Percentiles rank a stretch among this genome's conserved stretches.
Evolutionary conservation across 352 stramenopile species (phyloP).

Genomic region (Globisporangium takayamanum): DNA sequence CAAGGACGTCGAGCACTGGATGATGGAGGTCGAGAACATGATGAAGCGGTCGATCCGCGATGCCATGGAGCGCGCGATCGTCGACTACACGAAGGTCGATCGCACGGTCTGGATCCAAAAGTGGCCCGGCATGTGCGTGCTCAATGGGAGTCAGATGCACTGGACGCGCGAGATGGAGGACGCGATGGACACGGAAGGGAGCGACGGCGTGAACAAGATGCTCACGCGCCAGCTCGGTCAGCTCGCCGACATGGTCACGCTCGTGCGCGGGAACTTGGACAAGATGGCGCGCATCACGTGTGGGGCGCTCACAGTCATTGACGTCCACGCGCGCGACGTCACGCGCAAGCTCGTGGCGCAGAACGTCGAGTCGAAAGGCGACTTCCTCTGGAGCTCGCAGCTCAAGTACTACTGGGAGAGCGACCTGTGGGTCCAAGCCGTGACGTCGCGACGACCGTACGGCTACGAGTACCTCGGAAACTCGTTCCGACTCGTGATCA

Average conservation of each 20-base stretch:
- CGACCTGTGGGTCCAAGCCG: constrained; percentile 86
- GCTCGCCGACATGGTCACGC: constrained; percentile 90
- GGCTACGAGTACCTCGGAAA: constrained; percentile 97
- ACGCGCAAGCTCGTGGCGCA: constrained; percentile 88
- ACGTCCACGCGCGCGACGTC: constrained; percentile 95
- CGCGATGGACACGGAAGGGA: constrained; percentile 67
- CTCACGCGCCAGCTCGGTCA: constrained; percentile 82
- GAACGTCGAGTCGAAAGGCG: constrained; percentile 82
- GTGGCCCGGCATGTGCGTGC: constrained; percentile 86
- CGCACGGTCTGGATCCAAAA: constrained; percentile 91
- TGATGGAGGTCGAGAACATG: constrained; percentile 92
- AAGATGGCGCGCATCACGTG: constrained; percentile 85
- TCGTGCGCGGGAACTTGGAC: constrained; percentile 88
- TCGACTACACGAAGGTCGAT: constrained; percentile 83
- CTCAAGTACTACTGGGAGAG: constrained; percentile 93
- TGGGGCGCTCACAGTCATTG: constrained; percentile 90
- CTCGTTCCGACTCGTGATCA: constrained; percentile 94
- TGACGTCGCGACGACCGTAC: constrained; percentile 88
- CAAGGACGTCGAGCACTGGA: constrained; percentile 92
- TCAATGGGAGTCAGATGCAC: constrained; percentile 92
- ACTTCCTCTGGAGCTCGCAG: constrained; percentile 86
- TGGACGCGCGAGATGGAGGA: constrained; percentile 91
- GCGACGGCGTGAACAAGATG: constrained; percentile 74
- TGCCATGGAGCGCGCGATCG: constrained; percentile 81
- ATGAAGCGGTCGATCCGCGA: constrained; percentile 89